These are phyloP conservation scores for Ceratocystis destructans DNA, from an alignment of 2,329 filamentous ascomycete genomes.

Conservation along the genomic window DNA sequence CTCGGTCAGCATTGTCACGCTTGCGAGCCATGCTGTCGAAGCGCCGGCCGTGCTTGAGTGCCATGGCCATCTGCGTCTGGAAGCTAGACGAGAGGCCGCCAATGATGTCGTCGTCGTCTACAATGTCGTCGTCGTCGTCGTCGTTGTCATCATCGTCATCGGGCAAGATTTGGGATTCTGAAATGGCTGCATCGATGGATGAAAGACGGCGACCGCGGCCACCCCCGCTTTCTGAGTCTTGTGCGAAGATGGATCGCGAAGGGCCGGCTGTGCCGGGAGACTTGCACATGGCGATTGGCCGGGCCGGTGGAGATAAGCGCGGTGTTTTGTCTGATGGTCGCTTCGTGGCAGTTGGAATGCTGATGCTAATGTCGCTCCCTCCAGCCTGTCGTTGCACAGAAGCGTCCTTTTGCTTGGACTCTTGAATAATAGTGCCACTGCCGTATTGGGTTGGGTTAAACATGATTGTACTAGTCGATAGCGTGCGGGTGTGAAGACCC, in stretches of 20 bases:
- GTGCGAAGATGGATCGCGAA: constrained; percentile 9
- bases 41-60: constrained; percentile 40
- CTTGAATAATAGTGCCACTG: constrained; percentile 17
- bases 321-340: constrained; percentile 36
- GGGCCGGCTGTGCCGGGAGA: constrained; percentile 21
- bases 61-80: constrained; percentile 66
- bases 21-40: constrained; percentile 36
- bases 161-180: constrained; percentile 51
- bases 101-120: constrained; percentile 38
- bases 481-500: constrained; percentile 52
- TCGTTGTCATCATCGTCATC: constrained; percentile 28
- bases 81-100: constrained; percentile 60
- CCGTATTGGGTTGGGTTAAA: constrained; percentile 53
- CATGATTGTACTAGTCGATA: constrained; percentile 71
- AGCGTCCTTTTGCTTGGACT: constrained; percentile 16
- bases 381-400: constrained; percentile 20
- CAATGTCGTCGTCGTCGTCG: background rate
- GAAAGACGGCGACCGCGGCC: constrained; percentile 35
- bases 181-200: constrained; percentile 58
- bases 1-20: constrained; percentile 34
- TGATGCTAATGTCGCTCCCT: constrained; percentile 30
- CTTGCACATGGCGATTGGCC: constrained; percentile 38
- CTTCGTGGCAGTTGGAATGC: constrained; percentile 29
- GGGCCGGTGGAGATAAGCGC: constrained; percentile 34
- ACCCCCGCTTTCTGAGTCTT: constrained; percentile 6